Conservation (phyloP, 2,329 filamentous ascomycete species). For the Phyllosticta citriasiana region DNA sequence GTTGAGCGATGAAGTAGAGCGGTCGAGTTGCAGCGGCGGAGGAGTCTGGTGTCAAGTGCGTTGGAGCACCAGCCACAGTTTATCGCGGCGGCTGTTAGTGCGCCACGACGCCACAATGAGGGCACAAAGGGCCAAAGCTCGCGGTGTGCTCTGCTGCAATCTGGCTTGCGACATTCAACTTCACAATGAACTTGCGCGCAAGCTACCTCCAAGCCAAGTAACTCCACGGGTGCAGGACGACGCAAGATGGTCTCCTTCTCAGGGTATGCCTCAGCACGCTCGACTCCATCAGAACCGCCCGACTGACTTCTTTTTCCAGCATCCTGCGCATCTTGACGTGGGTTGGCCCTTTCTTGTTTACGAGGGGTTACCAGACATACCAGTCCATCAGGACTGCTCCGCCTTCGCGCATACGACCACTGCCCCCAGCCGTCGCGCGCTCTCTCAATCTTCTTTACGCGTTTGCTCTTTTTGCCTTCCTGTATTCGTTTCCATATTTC, state of each 20-base stretch:
- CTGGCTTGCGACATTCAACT: neutral
- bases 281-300: neutral
- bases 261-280: neutral
- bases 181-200: neutral
- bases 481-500: conserved; percentile 57
- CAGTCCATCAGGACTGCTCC: conserved; percentile 40
- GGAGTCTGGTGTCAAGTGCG: neutral
- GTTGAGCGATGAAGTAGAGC: neutral
- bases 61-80: neutral
- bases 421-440: conserved; percentile 45
- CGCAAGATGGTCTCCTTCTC: neutral
- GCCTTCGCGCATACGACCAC: conserved; percentile 43
- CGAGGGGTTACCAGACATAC: conserved; percentile 56
- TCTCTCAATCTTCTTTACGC: conserved; percentile 52
- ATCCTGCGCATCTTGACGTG: conserved; percentile 34
- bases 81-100: neutral
- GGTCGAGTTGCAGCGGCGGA: neutral
- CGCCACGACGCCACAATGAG: neutral
- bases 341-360: conserved; percentile 62
- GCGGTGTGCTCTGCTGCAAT: neutral
- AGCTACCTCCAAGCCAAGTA: neutral
- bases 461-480: conserved; percentile 42
- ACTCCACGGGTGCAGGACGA: neutral
- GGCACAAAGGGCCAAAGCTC: neutral
- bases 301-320: neutral